Evolutionary conservation across 2,329 filamentous ascomycete species (phyloP).

Genomic region (Didymella exigua): DNA sequence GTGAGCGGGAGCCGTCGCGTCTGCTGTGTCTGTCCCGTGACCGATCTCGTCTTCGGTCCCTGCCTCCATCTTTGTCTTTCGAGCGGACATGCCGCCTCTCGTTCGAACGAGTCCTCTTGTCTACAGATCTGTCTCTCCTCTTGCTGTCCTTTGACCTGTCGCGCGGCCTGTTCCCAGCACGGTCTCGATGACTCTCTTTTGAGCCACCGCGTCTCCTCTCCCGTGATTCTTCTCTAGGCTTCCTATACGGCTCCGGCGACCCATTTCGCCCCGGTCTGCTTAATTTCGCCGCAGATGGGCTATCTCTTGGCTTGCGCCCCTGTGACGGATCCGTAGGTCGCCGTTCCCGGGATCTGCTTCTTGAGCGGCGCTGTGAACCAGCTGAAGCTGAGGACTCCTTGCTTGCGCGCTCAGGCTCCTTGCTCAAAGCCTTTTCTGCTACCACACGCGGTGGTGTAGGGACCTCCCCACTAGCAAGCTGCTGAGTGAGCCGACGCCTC

Average conservation of each 20-base stretch:
- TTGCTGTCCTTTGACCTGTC: conserved; percentile 24
- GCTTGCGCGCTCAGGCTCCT: conserved; percentile 16
- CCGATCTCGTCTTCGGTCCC: conserved; percentile 14
- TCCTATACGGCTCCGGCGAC: conserved; percentile 40
- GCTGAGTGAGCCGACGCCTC: conserved; percentile 37
- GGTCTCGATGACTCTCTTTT: conserved; percentile 16
- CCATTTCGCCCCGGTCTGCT: conserved; percentile 17
- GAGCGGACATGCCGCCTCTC: conserved; percentile 20
- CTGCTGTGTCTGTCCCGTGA: conserved; percentile 21
- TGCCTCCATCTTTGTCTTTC: conserved; percentile 25
- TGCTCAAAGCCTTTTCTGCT: conserved; percentile 17
- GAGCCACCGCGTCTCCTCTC: conserved; percentile 23
- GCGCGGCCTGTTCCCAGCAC: conserved; percentile 26
- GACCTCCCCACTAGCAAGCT: conserved; percentile 26
- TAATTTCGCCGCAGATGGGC: conserved; percentile 18
- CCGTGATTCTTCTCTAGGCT: conserved; percentile 24
- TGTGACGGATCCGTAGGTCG: conserved; percentile 17
- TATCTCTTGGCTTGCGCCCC: conserved; percentile 23
- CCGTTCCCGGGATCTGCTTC: conserved; percentile 23
- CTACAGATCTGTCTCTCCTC: conserved; percentile 16
- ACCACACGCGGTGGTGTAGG: conserved; percentile 24
- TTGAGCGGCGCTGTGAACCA: conserved; percentile 18
- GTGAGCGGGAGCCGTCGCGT: conserved; percentile 19
- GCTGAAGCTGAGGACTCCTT: conserved; percentile 18
- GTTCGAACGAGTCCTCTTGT: conserved; percentile 26